Base-by-base conservation (phyloP, 2,329 filamentous ascomycete species). In the Rhytidhysteron rufulum region DNA sequence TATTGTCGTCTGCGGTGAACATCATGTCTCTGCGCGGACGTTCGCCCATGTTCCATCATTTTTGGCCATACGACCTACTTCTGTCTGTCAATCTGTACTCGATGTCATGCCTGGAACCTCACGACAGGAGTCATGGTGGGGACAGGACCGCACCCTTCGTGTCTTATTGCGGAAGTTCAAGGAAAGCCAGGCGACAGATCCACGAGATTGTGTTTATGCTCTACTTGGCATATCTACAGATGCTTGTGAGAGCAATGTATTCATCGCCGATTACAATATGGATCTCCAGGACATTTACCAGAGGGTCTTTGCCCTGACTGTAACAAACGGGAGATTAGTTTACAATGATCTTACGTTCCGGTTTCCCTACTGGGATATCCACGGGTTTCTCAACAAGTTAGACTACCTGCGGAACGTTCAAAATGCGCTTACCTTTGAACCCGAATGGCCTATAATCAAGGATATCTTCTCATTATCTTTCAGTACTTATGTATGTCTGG, bases 201-300 rank as follows among this genome's bases (percentile, higher is more conserved):
- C 32, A 15, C 45, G 51, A 35, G 53, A 57, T 22, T 50, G 22
- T 6, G 44, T 57, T 5, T 56, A 48, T 34, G 53, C 52, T 10
- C 33, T 55, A 30, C 42, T 52, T 21, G 49, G 50, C 2, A 50
- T 56, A 15, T 50, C 44, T 4, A 51, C 51, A 9, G 43, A 54
- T 29, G 32, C 34, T 21, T 9, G n/a, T 2, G 44, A 47, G 21
- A 35, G n/a, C 4, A 8, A 43, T 27, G 37, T 29, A 32, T 37
- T 47, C 11, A 8, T 10, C 16, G 37, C 39, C 42, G 39, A 49
- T 24, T 49, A 49, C 34, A 32, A 21, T 27, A 43, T 46, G 31
- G 5, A 34, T 7, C 18, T 27, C 31, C 21, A 41, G 3, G 15
- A 48, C 22, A 25, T 48, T 22, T n/a, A n/a, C n/a, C n/a, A n/a